A percentile compares a stretch with the other conserved stretches of the same genome.
These are phyloP conservation scores for Triticum timopheevii DNA, from an alignment of 176 grass and related monocot species.

Conservation along the genomic window DNA sequence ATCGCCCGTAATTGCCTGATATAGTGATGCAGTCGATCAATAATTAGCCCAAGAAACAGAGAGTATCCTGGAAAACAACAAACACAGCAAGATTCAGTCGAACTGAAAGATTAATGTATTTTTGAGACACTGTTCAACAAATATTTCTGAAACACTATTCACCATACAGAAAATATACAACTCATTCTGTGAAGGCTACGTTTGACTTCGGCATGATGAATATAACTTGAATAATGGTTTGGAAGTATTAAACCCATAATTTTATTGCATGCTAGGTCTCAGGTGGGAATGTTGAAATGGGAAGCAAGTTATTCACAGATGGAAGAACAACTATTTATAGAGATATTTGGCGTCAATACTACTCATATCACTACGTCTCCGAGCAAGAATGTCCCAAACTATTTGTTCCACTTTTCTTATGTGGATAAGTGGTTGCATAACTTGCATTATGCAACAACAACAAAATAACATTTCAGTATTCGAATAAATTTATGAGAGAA, in stretches of 20 bases:
- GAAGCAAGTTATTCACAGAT: background rate
- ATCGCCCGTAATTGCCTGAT: constrained; percentile 59
- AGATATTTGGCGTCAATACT: background rate
- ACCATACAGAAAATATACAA: background rate
- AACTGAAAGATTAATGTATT: background rate
- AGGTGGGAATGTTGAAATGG: background rate
- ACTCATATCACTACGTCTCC: background rate
- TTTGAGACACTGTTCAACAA: background rate
- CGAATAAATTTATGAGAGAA: too few relatives aligned
- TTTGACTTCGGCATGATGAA: background rate
- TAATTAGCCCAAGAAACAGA: constrained; percentile 73
- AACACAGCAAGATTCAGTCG: background rate
- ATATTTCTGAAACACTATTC: background rate
- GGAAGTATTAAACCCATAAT: background rate
- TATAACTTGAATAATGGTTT: background rate
- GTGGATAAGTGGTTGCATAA: background rate
- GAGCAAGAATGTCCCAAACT: background rate
- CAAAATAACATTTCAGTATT: too few relatives aligned
- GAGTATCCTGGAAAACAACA: constrained; percentile 64
- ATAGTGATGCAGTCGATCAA: constrained; percentile 80
- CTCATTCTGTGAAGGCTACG: background rate
- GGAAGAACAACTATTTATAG: background rate
- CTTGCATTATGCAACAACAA: background rate
- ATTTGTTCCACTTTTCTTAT: background rate
- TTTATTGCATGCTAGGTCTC: background rate